Evolutionary conservation across 2,329 filamentous ascomycete genomes (phyloP).

Genomic region (Alternaria sp.): DNA sequence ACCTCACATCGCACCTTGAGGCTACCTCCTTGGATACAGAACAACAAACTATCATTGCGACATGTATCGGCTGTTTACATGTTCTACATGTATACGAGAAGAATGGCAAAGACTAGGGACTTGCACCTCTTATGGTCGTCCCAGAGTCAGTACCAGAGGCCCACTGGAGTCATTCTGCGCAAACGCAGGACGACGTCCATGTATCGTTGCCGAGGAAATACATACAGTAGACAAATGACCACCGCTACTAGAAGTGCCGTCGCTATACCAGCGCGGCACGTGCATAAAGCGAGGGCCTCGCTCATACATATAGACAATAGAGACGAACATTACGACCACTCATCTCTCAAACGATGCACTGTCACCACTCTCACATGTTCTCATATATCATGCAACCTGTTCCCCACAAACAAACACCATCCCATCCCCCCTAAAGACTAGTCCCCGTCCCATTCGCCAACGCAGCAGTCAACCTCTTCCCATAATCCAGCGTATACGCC

Average conservation of each 20-base stretch:
- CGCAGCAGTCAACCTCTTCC: neutral
- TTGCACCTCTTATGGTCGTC: neutral
- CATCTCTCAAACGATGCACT: too few relatives aligned
- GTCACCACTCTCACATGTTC: too few relatives aligned
- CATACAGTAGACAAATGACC: neutral
- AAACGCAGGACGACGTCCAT: neutral
- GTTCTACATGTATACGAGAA: neutral
- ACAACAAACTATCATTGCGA: neutral
- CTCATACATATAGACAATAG: neutral
- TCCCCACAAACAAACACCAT: too few relatives aligned
- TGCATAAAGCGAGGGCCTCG: neutral
- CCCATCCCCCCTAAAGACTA: neutral
- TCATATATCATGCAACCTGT: neutral
- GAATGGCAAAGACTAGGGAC: neutral
- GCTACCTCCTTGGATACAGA: neutral
- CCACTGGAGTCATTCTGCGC: too few relatives aligned
- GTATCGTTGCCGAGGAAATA: neutral
- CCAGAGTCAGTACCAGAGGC: too few relatives aligned
- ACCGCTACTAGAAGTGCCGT: neutral
- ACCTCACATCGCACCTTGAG: slow-evolving; percentile 10
- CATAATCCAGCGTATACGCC: slow-evolving; percentile 2
- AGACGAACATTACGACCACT: neutral
- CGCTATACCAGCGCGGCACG: neutral
- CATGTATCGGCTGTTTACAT: neutral
- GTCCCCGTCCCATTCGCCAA: neutral